These are phyloP conservation scores for Amniculicola lignicola DNA, from an alignment of 495 filamentous ascomycete genomes.

Conservation along the genomic window DNA sequence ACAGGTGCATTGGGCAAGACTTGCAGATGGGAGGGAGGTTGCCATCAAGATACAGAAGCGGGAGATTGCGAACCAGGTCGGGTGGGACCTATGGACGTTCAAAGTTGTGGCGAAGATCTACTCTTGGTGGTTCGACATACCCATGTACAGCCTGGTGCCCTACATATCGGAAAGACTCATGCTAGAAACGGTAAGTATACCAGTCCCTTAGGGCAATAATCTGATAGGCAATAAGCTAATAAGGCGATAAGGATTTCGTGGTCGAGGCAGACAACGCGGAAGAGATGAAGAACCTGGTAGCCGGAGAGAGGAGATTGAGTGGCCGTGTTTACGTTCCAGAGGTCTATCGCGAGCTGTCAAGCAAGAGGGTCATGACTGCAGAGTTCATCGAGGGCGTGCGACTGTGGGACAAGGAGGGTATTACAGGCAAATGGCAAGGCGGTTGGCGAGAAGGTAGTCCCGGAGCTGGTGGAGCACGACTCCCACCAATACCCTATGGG, in stretches of 20 bases:
- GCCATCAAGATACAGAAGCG: conserved; percentile 96
- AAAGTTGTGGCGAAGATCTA: conserved; percentile 80
- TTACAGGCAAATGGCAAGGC: conserved; percentile 71
- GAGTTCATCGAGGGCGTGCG: conserved; percentile 96
- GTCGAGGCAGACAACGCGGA: conserved; percentile 88
- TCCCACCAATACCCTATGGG: conserved; percentile 53
- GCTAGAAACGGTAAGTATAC: conserved; percentile 89
- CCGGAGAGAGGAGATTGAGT: conserved; percentile 69
- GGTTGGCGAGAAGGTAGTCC: conserved; percentile 71
- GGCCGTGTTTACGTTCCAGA: conserved; percentile 83
- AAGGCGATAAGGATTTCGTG: too few species aligned
- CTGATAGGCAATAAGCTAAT: too few species aligned
- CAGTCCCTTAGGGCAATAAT: too few species aligned
- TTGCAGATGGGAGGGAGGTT: conserved; percentile 81
- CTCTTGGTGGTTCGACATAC: conserved; percentile 78
- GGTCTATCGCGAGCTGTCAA: conserved; percentile 77
- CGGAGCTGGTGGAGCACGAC: conserved; percentile 65
- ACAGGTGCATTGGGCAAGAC: conserved; percentile 90
- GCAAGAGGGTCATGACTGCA: conserved; percentile 82
- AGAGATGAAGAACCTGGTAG: conserved; percentile 73
- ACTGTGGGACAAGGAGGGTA: conserved; percentile 80
- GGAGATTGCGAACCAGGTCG: conserved; percentile 84
- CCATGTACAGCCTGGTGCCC: conserved; percentile 81
- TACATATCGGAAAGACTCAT: conserved; percentile 83
- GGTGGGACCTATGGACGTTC: conserved; percentile 94